Base-by-base conservation (phyloP, 2,329 filamentous ascomycete genomes). In the Colletotrichum euphorbiae region DNA sequence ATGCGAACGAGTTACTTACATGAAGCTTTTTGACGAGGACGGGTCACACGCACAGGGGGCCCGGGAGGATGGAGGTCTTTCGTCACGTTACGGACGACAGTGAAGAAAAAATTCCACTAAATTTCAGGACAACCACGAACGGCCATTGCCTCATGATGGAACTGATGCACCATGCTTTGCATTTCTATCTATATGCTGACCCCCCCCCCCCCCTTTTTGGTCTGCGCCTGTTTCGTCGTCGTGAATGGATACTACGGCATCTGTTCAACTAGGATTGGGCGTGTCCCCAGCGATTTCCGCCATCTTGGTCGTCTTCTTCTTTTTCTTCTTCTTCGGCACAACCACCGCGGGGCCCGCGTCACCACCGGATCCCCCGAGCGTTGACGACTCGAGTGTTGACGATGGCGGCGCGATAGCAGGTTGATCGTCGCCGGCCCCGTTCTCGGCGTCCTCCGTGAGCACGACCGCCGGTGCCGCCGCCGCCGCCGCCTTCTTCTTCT, bases 321-420 rank as follows among this genome's bases (percentile, higher is more conserved):
- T 82, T 74, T 81, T 79, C 70, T 78, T 83, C 74, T 80, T 77
- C 73, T 80, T 82, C 6, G 78, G 73, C 67, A 81, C 80, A 4
- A 77, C 71, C 4, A 71, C 70, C 13, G 58, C 56, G 4, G 62
- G 56, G 6, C 54, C 66, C 3, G 52, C 60, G 5, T 50, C 52
- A 2, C 19, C 52, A 3, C 28, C 46, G 46, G 45, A 38, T 11
- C 36, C 36, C 9, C 36, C 36, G 36, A 38, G 28, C 36, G 13
- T 15, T 15, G 36, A 3, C 36, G 28, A 28, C 36, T 54, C 60
- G 21, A 54, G 28, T 3, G 38, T 28, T 40, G 46, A 12, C 38
- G 50, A 31, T 12, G 64, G 42, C 15, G 24, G 33, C 9, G 48
- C 55, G n/a, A 55, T 67, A 21, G 17, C 28, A 13, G 55, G 54